phyloP scores from a whole-genome alignment of 1,139 yeast species.

The Scheffersomyces illinoinensis region DNA sequence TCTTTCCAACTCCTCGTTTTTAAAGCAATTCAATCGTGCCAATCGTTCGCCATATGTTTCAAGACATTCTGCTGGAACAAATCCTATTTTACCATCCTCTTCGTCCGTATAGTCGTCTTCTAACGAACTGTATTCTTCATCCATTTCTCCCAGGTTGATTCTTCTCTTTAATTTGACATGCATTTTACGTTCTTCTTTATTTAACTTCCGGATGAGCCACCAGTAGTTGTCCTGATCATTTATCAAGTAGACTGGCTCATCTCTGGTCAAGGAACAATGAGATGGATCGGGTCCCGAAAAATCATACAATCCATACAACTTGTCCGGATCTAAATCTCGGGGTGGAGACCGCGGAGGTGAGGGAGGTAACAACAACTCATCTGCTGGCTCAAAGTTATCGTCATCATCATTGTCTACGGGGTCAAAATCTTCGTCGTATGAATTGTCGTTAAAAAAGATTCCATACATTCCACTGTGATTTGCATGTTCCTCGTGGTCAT shows the following conservation, averaged over 20 bases:
- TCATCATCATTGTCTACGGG: constrained; percentile 11
- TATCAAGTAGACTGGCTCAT: constrained; percentile 78
- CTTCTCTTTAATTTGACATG: constrained; percentile 9
- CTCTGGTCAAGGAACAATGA: constrained; percentile 77
- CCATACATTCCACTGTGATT: constrained; percentile 1
- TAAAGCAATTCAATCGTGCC: constrained; percentile 89
- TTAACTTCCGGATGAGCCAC: constrained; percentile 85
- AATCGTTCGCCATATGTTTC: constrained; percentile 90
- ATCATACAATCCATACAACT: constrained; percentile 82
- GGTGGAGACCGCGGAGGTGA: constrained; percentile 83
- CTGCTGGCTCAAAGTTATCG: constrained; percentile 13
- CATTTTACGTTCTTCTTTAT: constrained; percentile 34
- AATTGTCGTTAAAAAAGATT: constrained; percentile 8
- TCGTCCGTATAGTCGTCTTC: constrained; percentile 24
- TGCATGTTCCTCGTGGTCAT: constrained; percentile 13
- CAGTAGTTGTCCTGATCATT: constrained; percentile 93
- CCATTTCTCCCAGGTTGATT: constrained; percentile 7
- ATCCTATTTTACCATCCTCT: constrained; percentile 76
- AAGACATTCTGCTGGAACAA: constrained; percentile 94
- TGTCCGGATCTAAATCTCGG: constrained; percentile 78
- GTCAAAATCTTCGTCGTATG: constrained; percentile 8
- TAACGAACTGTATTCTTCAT: constrained; percentile 5
- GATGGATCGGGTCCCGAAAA: constrained; percentile 93
- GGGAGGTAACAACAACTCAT: constrained; percentile 41
- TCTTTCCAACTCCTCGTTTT: constrained; percentile 75